Percentiles rank a stretch among this genome's conserved stretches.
Conservation (phyloP, 208 protist genomes). For the Leishmania guyanensis region DNA sequence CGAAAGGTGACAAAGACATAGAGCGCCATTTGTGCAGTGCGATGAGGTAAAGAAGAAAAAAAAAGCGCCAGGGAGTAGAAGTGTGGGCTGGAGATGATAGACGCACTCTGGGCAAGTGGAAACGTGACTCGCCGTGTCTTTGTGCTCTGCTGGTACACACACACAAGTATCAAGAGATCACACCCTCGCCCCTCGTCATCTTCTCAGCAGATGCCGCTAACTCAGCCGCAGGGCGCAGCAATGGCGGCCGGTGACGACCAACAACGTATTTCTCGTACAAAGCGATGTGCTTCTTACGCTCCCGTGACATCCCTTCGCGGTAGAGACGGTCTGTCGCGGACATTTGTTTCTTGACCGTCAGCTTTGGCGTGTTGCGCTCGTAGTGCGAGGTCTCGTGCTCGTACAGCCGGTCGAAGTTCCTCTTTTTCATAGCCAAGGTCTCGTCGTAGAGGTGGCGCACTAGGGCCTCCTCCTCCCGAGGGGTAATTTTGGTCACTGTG, state of each 20-base stretch:
- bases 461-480: conserved; percentile 47
- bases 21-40: neutral
- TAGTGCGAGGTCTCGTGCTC: conserved; percentile 35
- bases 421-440: conserved; percentile 47
- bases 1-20: neutral
- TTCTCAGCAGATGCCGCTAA: conserved; percentile 52
- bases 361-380: conserved; percentile 37
- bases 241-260: conserved; percentile 25
- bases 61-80: neutral
- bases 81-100: neutral
- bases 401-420: conserved; percentile 55
- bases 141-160: neutral
- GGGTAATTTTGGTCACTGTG: conserved; percentile 32
- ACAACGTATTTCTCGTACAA: conserved; percentile 83
- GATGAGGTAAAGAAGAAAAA: no score
- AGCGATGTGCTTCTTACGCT: conserved; percentile 73
- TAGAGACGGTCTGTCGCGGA: conserved; percentile 62
- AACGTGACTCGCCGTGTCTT: neutral
- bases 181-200: conserved; percentile 66
- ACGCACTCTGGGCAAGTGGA: neutral
- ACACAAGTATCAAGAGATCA: conserved; percentile 24
- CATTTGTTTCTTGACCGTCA: conserved; percentile 42
- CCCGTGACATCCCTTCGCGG: conserved; percentile 72
- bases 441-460: conserved; percentile 80
- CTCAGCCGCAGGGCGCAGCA: conserved; percentile 38